phyloP scores from a whole-genome alignment of 805 yeast species.

The Saturnispora serradocipensis region DNA sequence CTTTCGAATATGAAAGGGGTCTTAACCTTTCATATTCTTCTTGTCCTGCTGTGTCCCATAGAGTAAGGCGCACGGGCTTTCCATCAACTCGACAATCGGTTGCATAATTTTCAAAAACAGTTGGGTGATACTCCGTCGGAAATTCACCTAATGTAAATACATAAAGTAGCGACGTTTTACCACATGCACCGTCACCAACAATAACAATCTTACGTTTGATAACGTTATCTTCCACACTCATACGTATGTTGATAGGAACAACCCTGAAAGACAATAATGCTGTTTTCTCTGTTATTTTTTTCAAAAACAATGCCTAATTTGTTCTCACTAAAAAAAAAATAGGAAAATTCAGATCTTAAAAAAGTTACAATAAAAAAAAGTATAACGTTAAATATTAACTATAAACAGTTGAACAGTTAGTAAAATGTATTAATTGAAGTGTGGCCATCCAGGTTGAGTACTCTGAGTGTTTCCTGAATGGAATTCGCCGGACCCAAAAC shows the following conservation, averaged over 20 bases:
- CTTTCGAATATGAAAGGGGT: conserved; percentile 80
- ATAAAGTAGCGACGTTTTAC: conserved; percentile 82
- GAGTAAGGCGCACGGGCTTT: conserved; percentile 74
- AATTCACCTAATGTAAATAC: conserved; percentile 90
- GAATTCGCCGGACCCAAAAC: not conserved
- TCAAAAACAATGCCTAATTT: not conserved
- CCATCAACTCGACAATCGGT: conserved; percentile 94
- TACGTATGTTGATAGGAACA: not conserved
- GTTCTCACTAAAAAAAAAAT: not conserved
- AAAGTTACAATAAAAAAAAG: not conserved
- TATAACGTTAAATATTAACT: not conserved
- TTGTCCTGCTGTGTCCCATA: conserved; percentile 97
- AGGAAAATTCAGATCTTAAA: not conserved
- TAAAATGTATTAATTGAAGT: not conserved
- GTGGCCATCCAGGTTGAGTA: not conserved
- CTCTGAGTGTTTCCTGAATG: not conserved
- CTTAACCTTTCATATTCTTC: conserved; percentile 89
- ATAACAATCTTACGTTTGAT: conserved; percentile 72
- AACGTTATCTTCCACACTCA: conserved; percentile 19
- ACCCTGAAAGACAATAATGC: not conserved
- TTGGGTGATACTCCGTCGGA: conserved; percentile 88
- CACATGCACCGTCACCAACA: conserved; percentile 94
- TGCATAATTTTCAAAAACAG: conserved; percentile 90
- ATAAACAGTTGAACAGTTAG: not conserved
- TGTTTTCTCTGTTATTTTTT: not conserved